phyloP scores from a whole-genome alignment of 1,284 basidiomycete species.

The Austroboletus novae-zelandiae region DNA sequence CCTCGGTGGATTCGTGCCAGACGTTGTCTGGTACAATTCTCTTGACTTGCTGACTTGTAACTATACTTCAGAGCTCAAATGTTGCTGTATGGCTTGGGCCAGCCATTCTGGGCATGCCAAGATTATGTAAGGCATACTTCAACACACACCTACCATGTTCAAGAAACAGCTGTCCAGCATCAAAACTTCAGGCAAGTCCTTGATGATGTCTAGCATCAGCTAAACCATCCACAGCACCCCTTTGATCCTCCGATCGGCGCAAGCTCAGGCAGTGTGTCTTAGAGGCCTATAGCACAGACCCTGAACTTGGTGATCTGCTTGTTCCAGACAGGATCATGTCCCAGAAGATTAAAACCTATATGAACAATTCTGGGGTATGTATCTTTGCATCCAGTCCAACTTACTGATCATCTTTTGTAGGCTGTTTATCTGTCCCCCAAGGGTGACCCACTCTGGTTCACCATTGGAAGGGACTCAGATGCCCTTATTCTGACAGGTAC shows the following conservation, averaged over 20 bases:
- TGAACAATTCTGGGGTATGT: slow-evolving; percentile 62
- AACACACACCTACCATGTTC: slow-evolving; percentile 50
- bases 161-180: slow-evolving; percentile 66
- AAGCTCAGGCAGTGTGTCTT: slow-evolving; percentile 63
- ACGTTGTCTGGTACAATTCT: too few relatives aligned
- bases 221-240: slow-evolving; percentile 44
- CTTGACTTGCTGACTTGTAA: too few relatives aligned
- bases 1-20: too few relatives aligned
- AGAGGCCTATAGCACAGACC: slow-evolving; percentile 42
- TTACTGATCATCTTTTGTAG: slow-evolving; percentile 30
- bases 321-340: slow-evolving; percentile 70
- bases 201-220: not conserved
- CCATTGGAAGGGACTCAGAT: slow-evolving; percentile 62
- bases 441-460: slow-evolving; percentile 83
- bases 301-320: slow-evolving; percentile 58
- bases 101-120: too few relatives aligned
- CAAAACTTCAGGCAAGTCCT: slow-evolving; percentile 56
- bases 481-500: slow-evolving; percentile 70
- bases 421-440: slow-evolving; percentile 62
- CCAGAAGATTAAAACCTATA: slow-evolving; percentile 63
- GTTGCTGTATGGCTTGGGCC: too few relatives aligned
- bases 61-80: too few relatives aligned
- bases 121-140: too few relatives aligned
- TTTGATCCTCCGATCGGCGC: slow-evolving; percentile 66
- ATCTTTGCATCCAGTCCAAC: not conserved